phyloP scores from a whole-genome alignment of 129 eudicot genomes.

The Flaveria ramosissima region DNA sequence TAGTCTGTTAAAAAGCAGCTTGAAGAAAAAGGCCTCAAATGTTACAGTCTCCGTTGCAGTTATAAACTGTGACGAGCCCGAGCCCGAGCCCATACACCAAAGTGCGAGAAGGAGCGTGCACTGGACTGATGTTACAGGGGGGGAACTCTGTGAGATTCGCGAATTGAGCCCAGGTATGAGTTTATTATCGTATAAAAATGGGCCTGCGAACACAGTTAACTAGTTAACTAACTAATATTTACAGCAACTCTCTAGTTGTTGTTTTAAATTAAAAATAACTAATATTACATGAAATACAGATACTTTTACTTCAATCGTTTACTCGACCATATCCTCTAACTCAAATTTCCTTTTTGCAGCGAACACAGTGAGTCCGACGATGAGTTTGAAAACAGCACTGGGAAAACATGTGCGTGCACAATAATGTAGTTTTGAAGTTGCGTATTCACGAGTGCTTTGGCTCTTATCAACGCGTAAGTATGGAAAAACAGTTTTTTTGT shows the following conservation, averaged over 20 bases:
- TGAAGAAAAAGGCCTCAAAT: constrained; percentile 44
- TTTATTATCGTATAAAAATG: neutral
- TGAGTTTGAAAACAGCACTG: constrained; percentile 56
- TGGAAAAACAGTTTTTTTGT: constrained; percentile 15
- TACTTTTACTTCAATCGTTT: neutral
- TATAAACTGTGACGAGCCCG: constrained; percentile 30
- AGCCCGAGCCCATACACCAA: constrained; percentile 11
- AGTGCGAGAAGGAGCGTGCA: constrained; percentile 63
- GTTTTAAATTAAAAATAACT: neutral
- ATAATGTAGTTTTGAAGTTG: constrained; percentile 57
- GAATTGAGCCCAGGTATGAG: constrained; percentile 87
- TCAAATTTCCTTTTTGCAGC: constrained; percentile 42
- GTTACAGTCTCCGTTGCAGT: constrained; percentile 24
- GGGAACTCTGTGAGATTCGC: constrained; percentile 80
- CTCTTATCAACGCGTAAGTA: constrained; percentile 6
- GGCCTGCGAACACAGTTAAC: no score
- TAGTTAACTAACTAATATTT: no score
- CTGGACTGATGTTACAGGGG: constrained; percentile 84
- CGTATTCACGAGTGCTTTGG: constrained; percentile 1
- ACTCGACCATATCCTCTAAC: neutral
- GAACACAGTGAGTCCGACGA: constrained; percentile 69
- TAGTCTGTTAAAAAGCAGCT: constrained; percentile 68
- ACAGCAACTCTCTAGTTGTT: neutral
- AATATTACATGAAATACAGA: neutral
- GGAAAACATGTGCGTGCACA: constrained; percentile 70